These are phyloP conservation scores for Diplocarpon mali DNA, from an alignment of 2,329 filamentous ascomycete species.

Conservation along the genomic window DNA sequence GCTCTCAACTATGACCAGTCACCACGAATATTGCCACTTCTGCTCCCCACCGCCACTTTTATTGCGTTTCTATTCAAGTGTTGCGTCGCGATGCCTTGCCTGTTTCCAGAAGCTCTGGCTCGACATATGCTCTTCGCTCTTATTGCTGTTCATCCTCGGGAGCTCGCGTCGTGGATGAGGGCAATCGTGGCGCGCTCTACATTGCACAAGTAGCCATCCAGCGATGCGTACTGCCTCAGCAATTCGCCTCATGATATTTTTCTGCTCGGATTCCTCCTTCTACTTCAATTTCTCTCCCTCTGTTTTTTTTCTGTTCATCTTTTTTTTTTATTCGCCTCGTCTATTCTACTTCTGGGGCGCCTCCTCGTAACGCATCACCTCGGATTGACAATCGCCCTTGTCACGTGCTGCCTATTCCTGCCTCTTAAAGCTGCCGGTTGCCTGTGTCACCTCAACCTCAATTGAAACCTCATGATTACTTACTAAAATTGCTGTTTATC, in stretches of 20 bases:
- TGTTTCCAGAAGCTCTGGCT: neutral
- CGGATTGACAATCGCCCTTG: constrained; percentile 2
- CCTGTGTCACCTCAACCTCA: constrained; percentile 14
- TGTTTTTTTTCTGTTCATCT: neutral
- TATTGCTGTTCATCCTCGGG: neutral
- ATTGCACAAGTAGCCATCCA: constrained; percentile 12
- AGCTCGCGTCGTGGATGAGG: constrained; percentile 3
- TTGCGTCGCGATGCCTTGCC: neutral
- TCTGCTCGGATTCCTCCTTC: neutral
- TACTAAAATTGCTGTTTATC: constrained; percentile 9
- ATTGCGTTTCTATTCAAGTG: neutral
- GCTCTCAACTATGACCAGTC: neutral
- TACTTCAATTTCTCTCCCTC: neutral
- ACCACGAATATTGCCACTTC: neutral
- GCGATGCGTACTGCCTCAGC: constrained; percentile 12
- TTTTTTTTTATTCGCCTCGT: neutral
- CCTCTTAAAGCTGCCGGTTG: constrained; percentile 9
- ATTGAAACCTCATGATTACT: constrained; percentile 14
- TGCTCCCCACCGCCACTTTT: neutral
- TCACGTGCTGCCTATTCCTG: constrained; percentile 18
- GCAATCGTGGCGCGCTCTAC: constrained; percentile 8
- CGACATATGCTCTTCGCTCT: neutral
- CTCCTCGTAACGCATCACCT: neutral
- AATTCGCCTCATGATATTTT: no score
- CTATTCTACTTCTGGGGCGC: neutral